A percentile compares a stretch with the other conserved stretches of the same genome.
Conservation (phyloP, 345 rosid genomes). For the Boechera stricta region DNA sequence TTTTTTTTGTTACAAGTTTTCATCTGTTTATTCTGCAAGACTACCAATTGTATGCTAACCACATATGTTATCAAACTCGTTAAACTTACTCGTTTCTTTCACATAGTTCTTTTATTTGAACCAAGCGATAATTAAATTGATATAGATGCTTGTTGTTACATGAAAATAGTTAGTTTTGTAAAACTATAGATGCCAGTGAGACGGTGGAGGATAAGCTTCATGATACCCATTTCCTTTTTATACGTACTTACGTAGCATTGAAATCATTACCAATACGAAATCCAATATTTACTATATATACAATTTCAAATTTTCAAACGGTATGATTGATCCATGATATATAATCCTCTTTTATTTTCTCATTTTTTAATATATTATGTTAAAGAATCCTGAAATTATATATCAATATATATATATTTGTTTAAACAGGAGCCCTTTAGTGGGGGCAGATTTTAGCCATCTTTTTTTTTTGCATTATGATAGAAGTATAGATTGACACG, state of each 20-base stretch:
- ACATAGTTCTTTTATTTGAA: background rate
- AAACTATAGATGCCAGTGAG: background rate
- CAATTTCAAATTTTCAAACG: constrained; percentile 1
- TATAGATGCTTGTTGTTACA: background rate
- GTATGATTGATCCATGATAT: constrained; percentile 32
- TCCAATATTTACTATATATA: background rate
- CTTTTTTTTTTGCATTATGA: too few species aligned
- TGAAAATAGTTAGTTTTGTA: background rate
- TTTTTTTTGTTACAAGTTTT: background rate
- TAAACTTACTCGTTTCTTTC: background rate
- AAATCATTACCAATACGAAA: background rate
- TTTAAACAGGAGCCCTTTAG: background rate
- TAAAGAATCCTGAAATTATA: constrained; percentile 22
- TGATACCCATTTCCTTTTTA: background rate
- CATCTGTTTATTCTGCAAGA: background rate
- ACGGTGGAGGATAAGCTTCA: too few species aligned
- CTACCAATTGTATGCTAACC: background rate
- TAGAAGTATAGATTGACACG: too few species aligned
- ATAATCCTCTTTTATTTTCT: background rate
- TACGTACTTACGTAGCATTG: background rate
- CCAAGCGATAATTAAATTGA: background rate
- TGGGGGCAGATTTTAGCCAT: constrained; percentile 19
- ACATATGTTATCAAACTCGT: background rate
- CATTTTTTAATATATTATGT: background rate
- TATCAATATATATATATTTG: background rate